Evolutionary conservation across 495 filamentous ascomycete genomes (phyloP), one percentile per base, ranked within the genome.

Genomic region (Pseudomonodictys pantanalensis): DNA sequence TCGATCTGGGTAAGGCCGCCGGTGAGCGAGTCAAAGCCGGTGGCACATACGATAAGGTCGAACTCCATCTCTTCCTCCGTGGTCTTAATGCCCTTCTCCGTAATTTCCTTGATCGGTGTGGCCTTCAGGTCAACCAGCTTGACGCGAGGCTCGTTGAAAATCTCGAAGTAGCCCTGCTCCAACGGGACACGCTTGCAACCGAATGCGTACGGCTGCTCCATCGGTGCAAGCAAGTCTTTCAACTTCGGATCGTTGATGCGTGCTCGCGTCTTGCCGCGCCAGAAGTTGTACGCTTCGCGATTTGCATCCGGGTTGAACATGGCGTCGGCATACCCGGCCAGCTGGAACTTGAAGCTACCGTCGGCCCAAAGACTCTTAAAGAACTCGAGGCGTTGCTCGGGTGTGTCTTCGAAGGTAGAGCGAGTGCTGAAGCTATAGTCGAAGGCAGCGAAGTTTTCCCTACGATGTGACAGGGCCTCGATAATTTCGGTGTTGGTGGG

Each of bases 1-100:
- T 72, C 65, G 8, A 74, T 68, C 1, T 67, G 29, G 44, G 61
- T 69, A 15, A 75, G 58, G 32, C 67, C 66, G 46, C 71, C 72
- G 1, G 71, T 74, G 17, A 69, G 65, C 9, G 67, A 59, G 50
- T 75, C 68, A 29, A 74, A 76, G 0, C 74, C 76, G 0, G 71
- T 77, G 3, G 60, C 59, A 8, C 70, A 64, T 0, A 53, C 29
- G 20, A 60, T 60, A 1, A 55, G 11, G 28, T 65, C 49, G 48
- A 60, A 60, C 20, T 60, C 39, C 12, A 32, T 24, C 15, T 11
- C 22, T 18, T 39, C 38, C n/a, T 52, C 24, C 18, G 24, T 24
- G 3, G 33, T 52, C 10, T 20, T 20, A 17, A 76, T 60, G 25
- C 63, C 64, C 0, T 49, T n/a, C 0, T 53, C 28, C 5, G 68